phyloP scores from a whole-genome alignment of 1,284 basidiomycete species.

The Mycosarcoma mackinlayi region DNA sequence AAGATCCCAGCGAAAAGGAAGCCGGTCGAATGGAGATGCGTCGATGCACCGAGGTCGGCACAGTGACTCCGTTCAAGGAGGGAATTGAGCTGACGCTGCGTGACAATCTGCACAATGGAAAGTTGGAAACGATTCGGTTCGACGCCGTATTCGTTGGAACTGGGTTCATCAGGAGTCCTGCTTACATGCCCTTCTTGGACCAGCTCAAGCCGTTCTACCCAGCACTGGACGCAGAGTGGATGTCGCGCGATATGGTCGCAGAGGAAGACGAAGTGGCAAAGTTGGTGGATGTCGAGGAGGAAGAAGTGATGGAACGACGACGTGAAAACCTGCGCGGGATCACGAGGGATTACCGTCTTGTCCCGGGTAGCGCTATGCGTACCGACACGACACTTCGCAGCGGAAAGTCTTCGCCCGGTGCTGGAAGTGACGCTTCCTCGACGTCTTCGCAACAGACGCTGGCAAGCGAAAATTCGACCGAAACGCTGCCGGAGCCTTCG shows the following conservation, averaged over 20 bases:
- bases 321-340: constrained; percentile 57
- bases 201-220: constrained; percentile 56
- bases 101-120: constrained; percentile 36
- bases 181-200: constrained; percentile 50
- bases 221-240: constrained; percentile 48
- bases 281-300: constrained; percentile 40
- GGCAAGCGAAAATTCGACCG: constrained; percentile 10
- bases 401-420: constrained; percentile 36
- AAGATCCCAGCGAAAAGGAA: constrained; percentile 42
- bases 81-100: constrained; percentile 38
- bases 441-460: constrained; percentile 44
- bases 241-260: constrained; percentile 19
- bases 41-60: constrained; percentile 42
- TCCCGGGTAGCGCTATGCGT: constrained; percentile 29
- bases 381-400: constrained; percentile 10
- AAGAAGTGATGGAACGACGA: constrained; percentile 52
- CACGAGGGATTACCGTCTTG: constrained; percentile 65
- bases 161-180: constrained; percentile 57
- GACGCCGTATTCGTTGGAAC: constrained; percentile 66
- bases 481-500: constrained; percentile 26
- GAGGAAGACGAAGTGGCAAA: constrained; percentile 53
- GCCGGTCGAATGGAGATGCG: constrained; percentile 48
- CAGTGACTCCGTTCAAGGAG: constrained; percentile 20
- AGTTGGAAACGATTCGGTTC: constrained; percentile 41
- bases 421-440: constrained; percentile 34